Evolutionary conservation across 164 flowering plant genomes (phyloP).

Genomic region (Vitis vinifera): ASM3070453v1 NC_081810.1:5580501-5581000

Average conservation of each 20-base stretch:
- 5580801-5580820: background rate
- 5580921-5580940: too few relatives aligned
- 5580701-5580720: slow-evolving; percentile 80
- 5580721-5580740: slow-evolving; percentile 77
- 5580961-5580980: too few relatives aligned
- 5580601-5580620: slow-evolving; percentile 76
- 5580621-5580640: slow-evolving; percentile 82
- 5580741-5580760: slow-evolving; percentile 77
- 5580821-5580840: background rate
- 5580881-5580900: background rate
- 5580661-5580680: slow-evolving; percentile 78
- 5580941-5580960: too few relatives aligned
- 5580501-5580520: slow-evolving; percentile 77
- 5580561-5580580: slow-evolving; percentile 77
- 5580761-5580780: background rate
- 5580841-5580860: background rate
- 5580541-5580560: slow-evolving; percentile 88
- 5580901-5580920: too few relatives aligned
- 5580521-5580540: slow-evolving; percentile 81
- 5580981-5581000: too few relatives aligned
- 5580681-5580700: slow-evolving; percentile 68
- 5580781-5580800: background rate
- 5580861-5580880: background rate
- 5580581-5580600: slow-evolving; percentile 76
- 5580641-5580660: slow-evolving; percentile 76